Conservation (phyloP, 2,329 filamentous ascomycete genomes). For the Paraphoma chrysanthemicola region DNA sequence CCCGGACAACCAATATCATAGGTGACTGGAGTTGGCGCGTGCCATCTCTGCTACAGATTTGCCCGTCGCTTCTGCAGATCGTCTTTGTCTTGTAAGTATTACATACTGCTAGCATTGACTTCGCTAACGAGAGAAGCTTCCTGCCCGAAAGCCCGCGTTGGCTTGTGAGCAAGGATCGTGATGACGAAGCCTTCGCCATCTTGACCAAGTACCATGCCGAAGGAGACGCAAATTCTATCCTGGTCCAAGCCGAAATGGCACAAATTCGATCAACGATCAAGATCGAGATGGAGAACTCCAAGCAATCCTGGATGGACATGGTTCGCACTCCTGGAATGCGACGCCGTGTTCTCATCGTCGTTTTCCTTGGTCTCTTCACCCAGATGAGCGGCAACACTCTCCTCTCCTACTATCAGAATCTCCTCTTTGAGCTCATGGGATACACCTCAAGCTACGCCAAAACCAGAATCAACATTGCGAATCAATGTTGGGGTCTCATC, state of each 20-base stretch:
- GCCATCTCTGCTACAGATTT: slow-evolving; percentile 58
- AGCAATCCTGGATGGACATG: slow-evolving; percentile 62
- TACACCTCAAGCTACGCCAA: slow-evolving; percentile 46
- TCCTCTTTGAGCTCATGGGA: slow-evolving; percentile 49
- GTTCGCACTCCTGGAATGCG: slow-evolving; percentile 55
- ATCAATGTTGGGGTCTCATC: slow-evolving; percentile 52
- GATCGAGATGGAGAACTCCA: slow-evolving; percentile 61
- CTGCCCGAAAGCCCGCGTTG: slow-evolving; percentile 55
- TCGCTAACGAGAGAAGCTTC: slow-evolving; percentile 28
- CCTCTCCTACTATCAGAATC: slow-evolving; percentile 46
- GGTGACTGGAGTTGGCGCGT: slow-evolving; percentile 58
- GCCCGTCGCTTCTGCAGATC: slow-evolving; percentile 56
- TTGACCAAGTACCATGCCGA: slow-evolving; percentile 53
- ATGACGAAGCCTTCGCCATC: slow-evolving; percentile 52
- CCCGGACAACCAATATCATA: slow-evolving; percentile 55
- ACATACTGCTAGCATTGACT: not conserved
- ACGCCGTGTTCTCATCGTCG: slow-evolving; percentile 40
- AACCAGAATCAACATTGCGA: slow-evolving; percentile 51
- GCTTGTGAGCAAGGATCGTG: slow-evolving; percentile 58
- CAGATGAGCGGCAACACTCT: slow-evolving; percentile 51
- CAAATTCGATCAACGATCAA: slow-evolving; percentile 66
- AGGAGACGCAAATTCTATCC: slow-evolving; percentile 45
- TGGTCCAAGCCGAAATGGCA: slow-evolving; percentile 64
- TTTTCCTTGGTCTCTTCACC: slow-evolving; percentile 46
- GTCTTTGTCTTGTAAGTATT: slow-evolving; percentile 40